Evolutionary conservation across 1,139 yeast species (phyloP), one percentile per base, ranked within the genome.

Genomic region (Candida smagusa): DNA sequence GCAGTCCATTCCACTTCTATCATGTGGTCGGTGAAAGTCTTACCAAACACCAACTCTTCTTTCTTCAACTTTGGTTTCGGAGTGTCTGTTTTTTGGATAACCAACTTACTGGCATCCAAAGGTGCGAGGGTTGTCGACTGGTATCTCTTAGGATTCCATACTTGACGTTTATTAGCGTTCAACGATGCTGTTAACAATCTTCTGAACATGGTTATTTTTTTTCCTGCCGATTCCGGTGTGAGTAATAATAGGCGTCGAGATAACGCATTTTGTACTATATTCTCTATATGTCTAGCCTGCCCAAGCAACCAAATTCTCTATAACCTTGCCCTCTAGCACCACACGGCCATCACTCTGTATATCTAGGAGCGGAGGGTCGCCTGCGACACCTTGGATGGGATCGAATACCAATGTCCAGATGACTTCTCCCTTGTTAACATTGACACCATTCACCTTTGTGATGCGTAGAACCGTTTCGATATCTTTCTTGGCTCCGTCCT

Each of bases 11-110:
- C 67, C 12, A 65, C 54, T 47, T 63, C 65, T 44, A 68, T 53
- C 61, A 68, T 66, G 47, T 68, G 72, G 54, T 68, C 74, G 37
- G 97, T 86, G 70, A 90, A 88, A 5, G 86, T 66, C 57, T 84
- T 79, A 44, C 98, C 98, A 60, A 92, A 92, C 28, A 80, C 82
- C 56, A 92, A 77, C 52, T 86, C 61, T 30, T 85, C 90, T 47
- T 84, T 81, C 35, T 95, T 82, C 36, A 82, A 70, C 45, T 79
- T 81, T 11, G 61, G 54, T 58, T 84, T 84, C 36, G 95, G 95
- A 6, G 68, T 52, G 11, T 70, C 55, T 35, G 83, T 79, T 48
- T 74, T 74, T 30, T 72, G 70, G 50, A 90, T 70, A 37, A 64
- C 63, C 44, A 90, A 65, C 56, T 81, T 84, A 25, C 86, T 69